Percentiles rank a stretch among this genome's conserved stretches.
phyloP scores from a whole-genome alignment of 2,329 filamentous ascomycete species.

The Ophiostoma ips region DNA sequence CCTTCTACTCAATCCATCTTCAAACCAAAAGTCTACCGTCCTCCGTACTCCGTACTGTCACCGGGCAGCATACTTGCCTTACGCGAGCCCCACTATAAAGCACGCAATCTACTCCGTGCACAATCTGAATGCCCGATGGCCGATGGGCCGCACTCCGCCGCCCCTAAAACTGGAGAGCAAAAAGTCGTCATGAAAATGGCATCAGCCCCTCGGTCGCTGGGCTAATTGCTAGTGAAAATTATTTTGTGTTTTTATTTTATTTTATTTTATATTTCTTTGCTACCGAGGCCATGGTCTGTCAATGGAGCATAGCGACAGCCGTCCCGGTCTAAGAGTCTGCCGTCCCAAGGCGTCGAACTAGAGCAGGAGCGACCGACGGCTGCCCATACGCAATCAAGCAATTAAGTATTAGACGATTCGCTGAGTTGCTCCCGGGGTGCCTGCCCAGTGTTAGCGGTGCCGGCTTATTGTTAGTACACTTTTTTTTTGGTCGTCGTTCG shows the following conservation, averaged over 20 bases:
- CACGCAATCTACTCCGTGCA: conserved; percentile 20
- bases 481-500: conserved; percentile 1
- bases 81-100: conserved; percentile 18
- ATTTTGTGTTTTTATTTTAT: too few relatives aligned
- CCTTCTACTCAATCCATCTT: too few relatives aligned
- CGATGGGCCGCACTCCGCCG: conserved; percentile 5
- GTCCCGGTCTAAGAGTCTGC: conserved; percentile 6
- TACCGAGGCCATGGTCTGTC: too few relatives aligned
- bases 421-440: conserved; percentile 5
- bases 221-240: neutral
- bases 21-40: too few relatives aligned
- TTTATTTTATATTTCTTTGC: too few relatives aligned
- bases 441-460: conserved; percentile 7
- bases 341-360: conserved; percentile 1
- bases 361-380: conserved; percentile 4
- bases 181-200: conserved; percentile 9
- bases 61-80: neutral
- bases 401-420: conserved; percentile 6
- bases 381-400: conserved; percentile 6
- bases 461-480: conserved; percentile 2
- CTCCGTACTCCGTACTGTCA: too few relatives aligned
- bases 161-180: neutral
- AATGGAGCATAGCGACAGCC: conserved; percentile 9
- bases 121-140: conserved; percentile 9
- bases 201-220: neutral